A percentile compares a stretch with the other conserved stretches of the same genome.
Evolutionary conservation across 768 basidiomycete species (phyloP).

Genomic region (Termitomyces sp.): DNA sequence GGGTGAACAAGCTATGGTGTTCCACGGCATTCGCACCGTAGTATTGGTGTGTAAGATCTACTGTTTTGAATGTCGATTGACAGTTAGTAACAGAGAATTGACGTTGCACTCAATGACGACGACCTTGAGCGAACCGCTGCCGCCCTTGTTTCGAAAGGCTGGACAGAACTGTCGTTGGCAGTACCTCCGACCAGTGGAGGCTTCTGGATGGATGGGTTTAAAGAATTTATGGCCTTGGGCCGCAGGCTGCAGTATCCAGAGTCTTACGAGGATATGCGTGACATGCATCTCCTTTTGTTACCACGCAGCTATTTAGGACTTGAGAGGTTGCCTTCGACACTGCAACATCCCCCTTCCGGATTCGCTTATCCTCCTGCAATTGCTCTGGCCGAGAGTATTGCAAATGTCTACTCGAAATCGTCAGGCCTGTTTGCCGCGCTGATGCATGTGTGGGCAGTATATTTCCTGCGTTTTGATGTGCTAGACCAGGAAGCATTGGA

Average conservation of each 20-base stretch:
- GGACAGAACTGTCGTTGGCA: neutral
- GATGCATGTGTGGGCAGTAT: neutral
- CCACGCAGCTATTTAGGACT: neutral
- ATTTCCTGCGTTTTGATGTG: neutral
- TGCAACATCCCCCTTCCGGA: neutral
- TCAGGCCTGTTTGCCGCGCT: neutral
- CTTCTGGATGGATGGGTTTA: neutral
- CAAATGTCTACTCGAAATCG: neutral
- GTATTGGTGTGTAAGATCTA: neutral
- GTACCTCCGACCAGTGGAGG: neutral
- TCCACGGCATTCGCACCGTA: neutral
- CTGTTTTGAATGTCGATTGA: neutral
- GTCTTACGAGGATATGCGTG: neutral
- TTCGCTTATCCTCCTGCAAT: neutral
- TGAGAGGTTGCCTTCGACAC: neutral
- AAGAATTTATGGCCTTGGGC: neutral
- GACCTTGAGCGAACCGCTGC: neutral
- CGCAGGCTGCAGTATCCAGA: neutral
- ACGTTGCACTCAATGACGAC: neutral
- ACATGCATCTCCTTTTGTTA: neutral
- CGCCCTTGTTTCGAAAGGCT: neutral
- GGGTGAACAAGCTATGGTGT: neutral
- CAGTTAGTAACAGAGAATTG: neutral
- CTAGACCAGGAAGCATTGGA: neutral
- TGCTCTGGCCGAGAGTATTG: neutral